phyloP scores from a whole-genome alignment of 306 rosid genomes.

The Prunus campanulata region DNA sequence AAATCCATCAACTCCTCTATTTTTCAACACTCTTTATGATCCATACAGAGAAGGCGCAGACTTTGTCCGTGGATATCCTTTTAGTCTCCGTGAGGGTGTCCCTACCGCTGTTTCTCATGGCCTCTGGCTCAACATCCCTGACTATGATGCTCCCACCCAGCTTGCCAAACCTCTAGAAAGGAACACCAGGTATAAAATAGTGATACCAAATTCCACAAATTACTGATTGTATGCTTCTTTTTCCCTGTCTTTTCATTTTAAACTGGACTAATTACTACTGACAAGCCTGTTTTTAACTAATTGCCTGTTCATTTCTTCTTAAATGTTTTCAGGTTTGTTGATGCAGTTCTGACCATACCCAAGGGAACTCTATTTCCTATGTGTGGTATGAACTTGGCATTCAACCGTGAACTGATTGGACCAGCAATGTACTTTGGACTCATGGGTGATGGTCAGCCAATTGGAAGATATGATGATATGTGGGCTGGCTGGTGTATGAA shows the following conservation, averaged over 20 bases:
- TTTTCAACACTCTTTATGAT: slow-evolving; percentile 89
- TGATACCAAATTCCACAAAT: not conserved
- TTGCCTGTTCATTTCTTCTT: slow-evolving; percentile 3
- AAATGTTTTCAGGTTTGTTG: slow-evolving; percentile 58
- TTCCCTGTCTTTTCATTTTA: too few species aligned
- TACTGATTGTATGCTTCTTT: too few species aligned
- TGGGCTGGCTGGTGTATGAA: slow-evolving; percentile 97
- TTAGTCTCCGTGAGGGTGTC: slow-evolving; percentile 76
- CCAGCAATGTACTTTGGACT: slow-evolving; percentile 96
- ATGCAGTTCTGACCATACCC: slow-evolving; percentile 81
- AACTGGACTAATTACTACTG: not conserved
- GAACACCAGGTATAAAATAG: slow-evolving; percentile 50
- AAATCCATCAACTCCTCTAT: slow-evolving; percentile 64
- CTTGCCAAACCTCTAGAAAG: slow-evolving; percentile 88
- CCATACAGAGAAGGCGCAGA: slow-evolving; percentile 86
- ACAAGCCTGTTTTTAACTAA: not conserved
- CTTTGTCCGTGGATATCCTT: slow-evolving; percentile 88
- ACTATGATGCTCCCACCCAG: slow-evolving; percentile 89
- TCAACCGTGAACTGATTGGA: slow-evolving; percentile 79
- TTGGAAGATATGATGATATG: slow-evolving; percentile 90
- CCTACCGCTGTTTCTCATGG: slow-evolving; percentile 83
- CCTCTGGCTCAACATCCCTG: slow-evolving; percentile 92
- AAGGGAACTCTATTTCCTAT: slow-evolving; percentile 82
- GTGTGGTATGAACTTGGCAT: slow-evolving; percentile 93
- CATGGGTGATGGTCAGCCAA: slow-evolving; percentile 96